Percentiles rank a stretch among this genome's conserved stretches.
Conservation (phyloP, 2,329 filamentous ascomycete genomes). For the Lachnellula suecica region DNA sequence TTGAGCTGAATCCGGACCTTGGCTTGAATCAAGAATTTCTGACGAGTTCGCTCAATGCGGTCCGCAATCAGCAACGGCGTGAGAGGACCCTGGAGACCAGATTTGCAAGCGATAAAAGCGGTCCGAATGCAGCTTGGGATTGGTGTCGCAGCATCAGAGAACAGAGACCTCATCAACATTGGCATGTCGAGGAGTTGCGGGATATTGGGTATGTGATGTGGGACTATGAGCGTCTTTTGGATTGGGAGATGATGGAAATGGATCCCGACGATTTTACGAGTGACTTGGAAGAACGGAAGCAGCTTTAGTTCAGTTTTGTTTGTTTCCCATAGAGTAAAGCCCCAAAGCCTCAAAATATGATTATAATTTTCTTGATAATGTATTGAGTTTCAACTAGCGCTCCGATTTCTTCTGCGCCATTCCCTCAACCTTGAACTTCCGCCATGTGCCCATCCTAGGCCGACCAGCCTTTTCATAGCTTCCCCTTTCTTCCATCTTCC, state of each 20-base stretch:
- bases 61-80: not conserved
- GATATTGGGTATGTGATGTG: not conserved
- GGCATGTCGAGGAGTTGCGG: not conserved
- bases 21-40: not conserved
- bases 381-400: no score
- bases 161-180: not conserved
- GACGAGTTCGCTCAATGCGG: not conserved
- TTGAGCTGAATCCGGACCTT: not conserved
- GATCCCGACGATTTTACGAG: not conserved
- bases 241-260: not conserved
- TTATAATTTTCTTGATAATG: not conserved
- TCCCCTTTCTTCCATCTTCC: constrained; percentile 28
- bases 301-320: not conserved
- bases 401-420: no score
- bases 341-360: not conserved
- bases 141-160: not conserved
- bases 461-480: constrained; percentile 9
- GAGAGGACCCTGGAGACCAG: not conserved
- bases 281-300: not conserved
- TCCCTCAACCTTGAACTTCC: no score
- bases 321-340: not conserved
- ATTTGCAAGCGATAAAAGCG: not conserved
- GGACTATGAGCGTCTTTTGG: not conserved
- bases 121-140: not conserved
- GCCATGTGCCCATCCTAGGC: no score